Conservation (phyloP, 257 asterid species). For the Nicotiana knightiana region DNA sequence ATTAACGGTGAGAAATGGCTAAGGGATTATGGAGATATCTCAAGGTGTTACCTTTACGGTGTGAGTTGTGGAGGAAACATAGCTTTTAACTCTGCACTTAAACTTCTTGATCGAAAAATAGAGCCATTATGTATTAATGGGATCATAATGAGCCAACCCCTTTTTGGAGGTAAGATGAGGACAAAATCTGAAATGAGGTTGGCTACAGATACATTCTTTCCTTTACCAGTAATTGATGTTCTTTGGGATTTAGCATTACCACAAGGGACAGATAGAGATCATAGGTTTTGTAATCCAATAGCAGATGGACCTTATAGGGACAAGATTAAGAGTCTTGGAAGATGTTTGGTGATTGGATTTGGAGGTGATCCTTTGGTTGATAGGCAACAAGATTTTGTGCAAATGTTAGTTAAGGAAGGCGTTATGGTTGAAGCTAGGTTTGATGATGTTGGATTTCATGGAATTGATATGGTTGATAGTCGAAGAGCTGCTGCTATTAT, state of each 20-base stretch:
- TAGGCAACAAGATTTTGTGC: conserved; percentile 64
- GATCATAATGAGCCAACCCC: conserved; percentile 57
- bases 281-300: conserved; percentile 71
- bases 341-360: conserved; percentile 73
- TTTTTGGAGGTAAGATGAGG: conserved; percentile 64
- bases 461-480: conserved; percentile 54
- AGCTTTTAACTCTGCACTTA: conserved; percentile 46
- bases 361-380: conserved; percentile 85
- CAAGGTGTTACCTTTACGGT: conserved; percentile 71
- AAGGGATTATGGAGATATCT: conserved; percentile 49
- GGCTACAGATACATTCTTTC: conserved; percentile 65
- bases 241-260: conserved; percentile 92
- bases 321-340: conserved; percentile 49
- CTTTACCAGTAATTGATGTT: conserved; percentile 65
- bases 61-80: conserved; percentile 61
- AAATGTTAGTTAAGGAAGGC: conserved; percentile 53
- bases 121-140: conserved; percentile 50
- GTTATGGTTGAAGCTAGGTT: conserved; percentile 67
- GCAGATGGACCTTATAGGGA: conserved; percentile 38
- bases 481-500: conserved; percentile 48
- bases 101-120: conserved; percentile 35
- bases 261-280: conserved; percentile 64
- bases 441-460: conserved; percentile 74
- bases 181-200: conserved; percentile 65
- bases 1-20: conserved; percentile 63